phyloP scores from a whole-genome alignment of 73 alveolate genomes.

The Uronychia setigera region DNA sequence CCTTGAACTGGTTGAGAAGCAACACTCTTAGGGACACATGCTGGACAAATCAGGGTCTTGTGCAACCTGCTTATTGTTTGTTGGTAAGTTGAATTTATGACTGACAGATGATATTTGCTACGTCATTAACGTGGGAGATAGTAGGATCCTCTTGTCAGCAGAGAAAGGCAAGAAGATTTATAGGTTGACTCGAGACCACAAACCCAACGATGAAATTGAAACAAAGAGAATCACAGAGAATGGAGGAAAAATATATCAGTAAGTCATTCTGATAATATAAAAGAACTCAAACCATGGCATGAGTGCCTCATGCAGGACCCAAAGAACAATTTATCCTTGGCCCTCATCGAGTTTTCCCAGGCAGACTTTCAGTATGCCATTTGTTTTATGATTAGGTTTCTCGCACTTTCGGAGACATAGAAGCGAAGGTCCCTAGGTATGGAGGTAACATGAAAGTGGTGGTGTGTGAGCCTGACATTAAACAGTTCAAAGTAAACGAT shows the following conservation, averaged over 20 bases:
- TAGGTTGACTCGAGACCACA: conserved; percentile 84
- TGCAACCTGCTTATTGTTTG: conserved; percentile 67
- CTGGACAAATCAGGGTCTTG: conserved; percentile 84
- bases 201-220: conserved; percentile 78
- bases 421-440: conserved; percentile 75
- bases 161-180: conserved; percentile 69
- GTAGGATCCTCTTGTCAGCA: neutral
- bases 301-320: neutral
- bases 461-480: conserved; percentile 66
- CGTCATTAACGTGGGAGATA: conserved; percentile 13
- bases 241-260: conserved; percentile 86
- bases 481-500: neutral
- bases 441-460: conserved; percentile 90
- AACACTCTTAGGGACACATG: conserved; percentile 61
- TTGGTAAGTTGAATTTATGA: conserved; percentile 27
- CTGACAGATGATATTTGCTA: conserved; percentile 61
- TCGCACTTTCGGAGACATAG: conserved; percentile 89
- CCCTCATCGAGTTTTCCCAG: conserved; percentile 87
- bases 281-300: conserved; percentile 2
- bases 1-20: conserved; percentile 65
- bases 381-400: conserved; percentile 45
- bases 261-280: neutral
- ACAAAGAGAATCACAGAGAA: conserved; percentile 78
- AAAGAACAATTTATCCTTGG: conserved; percentile 47
- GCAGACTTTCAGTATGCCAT: conserved; percentile 65